Conservation (phyloP, 2,329 filamentous ascomycete species). For the Scopulariopsis brevicaulis region DNA sequence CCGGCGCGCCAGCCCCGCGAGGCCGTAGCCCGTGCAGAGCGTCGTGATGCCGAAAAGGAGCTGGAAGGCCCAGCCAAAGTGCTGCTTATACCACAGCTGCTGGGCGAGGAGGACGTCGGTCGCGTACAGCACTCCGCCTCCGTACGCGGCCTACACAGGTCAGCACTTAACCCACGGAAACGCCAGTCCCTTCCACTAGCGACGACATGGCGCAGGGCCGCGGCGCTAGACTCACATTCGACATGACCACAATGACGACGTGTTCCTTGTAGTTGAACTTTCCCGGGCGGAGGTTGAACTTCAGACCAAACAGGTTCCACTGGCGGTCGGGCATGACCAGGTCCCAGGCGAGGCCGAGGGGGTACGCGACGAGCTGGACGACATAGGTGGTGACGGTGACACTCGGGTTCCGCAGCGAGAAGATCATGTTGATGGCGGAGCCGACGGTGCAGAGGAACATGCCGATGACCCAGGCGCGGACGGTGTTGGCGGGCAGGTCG, state of each 20-base stretch:
- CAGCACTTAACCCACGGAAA: background rate
- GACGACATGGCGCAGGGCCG: background rate
- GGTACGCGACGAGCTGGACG: conserved; percentile 51
- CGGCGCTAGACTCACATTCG: conserved; percentile 35
- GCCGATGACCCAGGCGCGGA: conserved; percentile 53
- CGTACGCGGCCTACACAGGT: conserved; percentile 38
- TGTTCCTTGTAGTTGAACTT: conserved; percentile 53
- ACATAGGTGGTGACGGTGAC: conserved; percentile 50
- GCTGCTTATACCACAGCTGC: conserved; percentile 36
- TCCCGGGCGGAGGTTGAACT: conserved; percentile 44
- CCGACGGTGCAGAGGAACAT: conserved; percentile 49
- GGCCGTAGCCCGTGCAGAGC: conserved; percentile 51
- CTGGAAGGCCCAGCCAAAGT: conserved; percentile 46
- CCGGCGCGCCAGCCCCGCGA: conserved; percentile 46
- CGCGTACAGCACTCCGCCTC: conserved; percentile 44
- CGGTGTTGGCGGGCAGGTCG: conserved; percentile 52
- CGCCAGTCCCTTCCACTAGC: background rate
- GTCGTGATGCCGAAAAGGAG: conserved; percentile 48
- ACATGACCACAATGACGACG: conserved; percentile 52
- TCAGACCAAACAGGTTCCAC: conserved; percentile 37
- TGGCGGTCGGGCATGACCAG: conserved; percentile 39
- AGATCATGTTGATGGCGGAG: conserved; percentile 50
- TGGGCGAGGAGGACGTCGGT: conserved; percentile 32
- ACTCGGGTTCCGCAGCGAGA: conserved; percentile 47
- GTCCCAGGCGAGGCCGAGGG: conserved; percentile 43